A percentile compares a stretch with the other conserved stretches of the same genome.
Evolutionary conservation across 305 asterid genomes (phyloP).

Genomic region (Fraxinus albicans): DNA sequence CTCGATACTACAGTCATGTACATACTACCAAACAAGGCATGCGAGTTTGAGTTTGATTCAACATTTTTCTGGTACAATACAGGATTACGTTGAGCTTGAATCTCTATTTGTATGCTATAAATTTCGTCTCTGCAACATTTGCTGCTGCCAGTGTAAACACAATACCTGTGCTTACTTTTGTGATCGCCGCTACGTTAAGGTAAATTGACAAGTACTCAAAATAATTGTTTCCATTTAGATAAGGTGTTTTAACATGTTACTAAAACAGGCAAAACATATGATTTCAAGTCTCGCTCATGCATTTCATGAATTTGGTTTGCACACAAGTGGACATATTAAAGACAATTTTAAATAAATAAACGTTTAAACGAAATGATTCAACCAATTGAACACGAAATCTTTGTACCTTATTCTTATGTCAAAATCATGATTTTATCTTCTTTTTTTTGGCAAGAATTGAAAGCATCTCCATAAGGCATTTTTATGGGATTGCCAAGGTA

Average conservation of each 20-base stretch:
- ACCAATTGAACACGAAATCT: not conserved
- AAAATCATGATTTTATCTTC: not conserved
- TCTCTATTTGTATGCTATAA: constrained; percentile 48
- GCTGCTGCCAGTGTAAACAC: constrained; percentile 62
- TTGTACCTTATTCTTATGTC: not conserved
- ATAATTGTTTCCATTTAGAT: not conserved
- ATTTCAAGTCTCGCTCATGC: not conserved
- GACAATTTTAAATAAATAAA: not conserved
- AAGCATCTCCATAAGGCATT: constrained; percentile 35
- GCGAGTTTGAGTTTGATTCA: not conserved
- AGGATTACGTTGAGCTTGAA: constrained; percentile 60
- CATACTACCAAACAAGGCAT: not conserved
- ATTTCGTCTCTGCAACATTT: constrained; percentile 69
- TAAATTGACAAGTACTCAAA: not conserved
- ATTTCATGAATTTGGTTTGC: not conserved
- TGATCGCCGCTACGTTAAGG: constrained; percentile 47
- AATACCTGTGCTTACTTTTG: constrained; percentile 57
- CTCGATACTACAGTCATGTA: not conserved
- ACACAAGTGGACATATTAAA: not conserved
- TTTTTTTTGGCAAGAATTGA: constrained; percentile 35
- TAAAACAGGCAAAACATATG: not conserved
- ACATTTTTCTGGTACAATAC: not conserved
- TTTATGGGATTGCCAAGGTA: constrained; percentile 47
- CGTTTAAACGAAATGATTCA: not conserved
- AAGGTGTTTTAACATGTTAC: not conserved